A percentile compares a stretch with the other conserved stretches of the same genome.
Conservation (phyloP, 1,139 yeast genomes). For the Lodderomyces pseudojiufengensis region DNA sequence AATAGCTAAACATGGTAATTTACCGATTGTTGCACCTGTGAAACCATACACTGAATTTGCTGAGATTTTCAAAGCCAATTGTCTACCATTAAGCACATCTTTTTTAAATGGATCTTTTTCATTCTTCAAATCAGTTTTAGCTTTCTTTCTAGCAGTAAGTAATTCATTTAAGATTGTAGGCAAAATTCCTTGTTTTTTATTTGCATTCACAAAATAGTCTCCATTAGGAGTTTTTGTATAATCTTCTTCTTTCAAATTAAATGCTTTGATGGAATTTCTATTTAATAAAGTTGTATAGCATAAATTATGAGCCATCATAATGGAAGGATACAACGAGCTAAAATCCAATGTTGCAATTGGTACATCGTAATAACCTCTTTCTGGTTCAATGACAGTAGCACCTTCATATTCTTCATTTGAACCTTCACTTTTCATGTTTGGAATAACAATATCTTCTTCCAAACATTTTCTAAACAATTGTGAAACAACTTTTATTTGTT, state of each 20-base stretch:
- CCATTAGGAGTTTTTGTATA: slow-evolving; percentile 90
- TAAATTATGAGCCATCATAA: slow-evolving; percentile 98
- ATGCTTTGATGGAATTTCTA: slow-evolving; percentile 63
- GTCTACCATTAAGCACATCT: slow-evolving; percentile 95
- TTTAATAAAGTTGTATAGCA: slow-evolving; percentile 89
- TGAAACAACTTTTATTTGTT: slow-evolving; percentile 94
- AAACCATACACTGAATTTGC: slow-evolving; percentile 99
- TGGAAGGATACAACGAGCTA: slow-evolving; percentile 95
- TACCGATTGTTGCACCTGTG: slow-evolving; percentile 98
- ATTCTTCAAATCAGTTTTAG: slow-evolving; percentile 82
- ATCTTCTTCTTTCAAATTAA: slow-evolving; percentile 65
- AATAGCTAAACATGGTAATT: slow-evolving; percentile 92
- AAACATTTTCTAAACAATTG: slow-evolving; percentile 91
- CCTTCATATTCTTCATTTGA: slow-evolving; percentile 93
- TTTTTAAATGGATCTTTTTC: slow-evolving; percentile 93
- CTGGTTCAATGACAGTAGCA: slow-evolving; percentile 97
- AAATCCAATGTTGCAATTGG: slow-evolving; percentile 98
- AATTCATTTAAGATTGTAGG: slow-evolving; percentile 91
- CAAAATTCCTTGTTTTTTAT: slow-evolving; percentile 73
- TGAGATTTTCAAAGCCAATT: slow-evolving; percentile 89
- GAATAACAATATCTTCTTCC: slow-evolving; percentile 80
- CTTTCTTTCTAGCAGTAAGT: slow-evolving; percentile 86
- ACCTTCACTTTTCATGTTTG: slow-evolving; percentile 84
- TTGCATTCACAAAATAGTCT: slow-evolving; percentile 79
- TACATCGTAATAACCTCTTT: slow-evolving; percentile 90